Conservation (phyloP, 805 yeast species). For the Wilhelminamyces savonicus region DNA sequence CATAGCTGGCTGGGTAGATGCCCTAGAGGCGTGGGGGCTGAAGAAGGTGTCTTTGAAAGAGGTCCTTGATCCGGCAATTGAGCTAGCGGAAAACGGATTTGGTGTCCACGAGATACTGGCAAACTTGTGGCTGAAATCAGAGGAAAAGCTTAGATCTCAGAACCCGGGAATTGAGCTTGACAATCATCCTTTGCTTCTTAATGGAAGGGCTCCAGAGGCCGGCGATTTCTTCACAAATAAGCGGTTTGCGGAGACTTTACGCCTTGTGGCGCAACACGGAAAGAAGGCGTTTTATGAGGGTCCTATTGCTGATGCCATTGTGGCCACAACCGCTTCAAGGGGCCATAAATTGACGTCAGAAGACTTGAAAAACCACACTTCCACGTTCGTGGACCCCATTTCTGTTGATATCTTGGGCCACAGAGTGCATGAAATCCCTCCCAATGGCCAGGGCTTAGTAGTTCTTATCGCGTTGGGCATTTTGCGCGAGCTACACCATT, state of each 20-base stretch:
- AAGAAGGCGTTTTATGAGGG: conserved; percentile 67
- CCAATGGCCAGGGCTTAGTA: conserved; percentile 76
- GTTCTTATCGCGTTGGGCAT: conserved; percentile 68
- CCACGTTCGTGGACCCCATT: conserved; percentile 64
- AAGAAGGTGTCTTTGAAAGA: conserved; percentile 56
- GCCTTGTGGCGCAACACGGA: conserved; percentile 48
- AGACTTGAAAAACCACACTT: conserved; percentile 52
- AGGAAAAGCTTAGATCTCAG: conserved; percentile 28
- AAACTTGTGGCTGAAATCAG: conserved; percentile 40
- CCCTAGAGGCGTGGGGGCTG: conserved; percentile 65
- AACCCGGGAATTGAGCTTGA: conserved; percentile 25
- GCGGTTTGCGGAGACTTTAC: conserved; percentile 48
- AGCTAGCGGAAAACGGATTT: conserved; percentile 62
- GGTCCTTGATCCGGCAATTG: conserved; percentile 58
- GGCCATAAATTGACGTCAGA: conserved; percentile 52
- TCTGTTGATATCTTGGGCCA: conserved; percentile 43
- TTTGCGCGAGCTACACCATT: conserved; percentile 46
- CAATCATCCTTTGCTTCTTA: conserved; percentile 30
- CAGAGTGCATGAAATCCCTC: conserved; percentile 76
- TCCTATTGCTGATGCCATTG: conserved; percentile 59
- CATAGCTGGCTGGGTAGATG: conserved; percentile 73
- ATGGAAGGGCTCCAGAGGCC: conserved; percentile 37
- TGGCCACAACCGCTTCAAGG: conserved; percentile 42
- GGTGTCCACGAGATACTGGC: conserved; percentile 56
- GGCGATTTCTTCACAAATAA: conserved; percentile 55